Percentiles rank a stretch among this genome's conserved stretches.
Conservation (phyloP, 768 basidiomycete species). For the Peribolospora kevripleyi region DNA sequence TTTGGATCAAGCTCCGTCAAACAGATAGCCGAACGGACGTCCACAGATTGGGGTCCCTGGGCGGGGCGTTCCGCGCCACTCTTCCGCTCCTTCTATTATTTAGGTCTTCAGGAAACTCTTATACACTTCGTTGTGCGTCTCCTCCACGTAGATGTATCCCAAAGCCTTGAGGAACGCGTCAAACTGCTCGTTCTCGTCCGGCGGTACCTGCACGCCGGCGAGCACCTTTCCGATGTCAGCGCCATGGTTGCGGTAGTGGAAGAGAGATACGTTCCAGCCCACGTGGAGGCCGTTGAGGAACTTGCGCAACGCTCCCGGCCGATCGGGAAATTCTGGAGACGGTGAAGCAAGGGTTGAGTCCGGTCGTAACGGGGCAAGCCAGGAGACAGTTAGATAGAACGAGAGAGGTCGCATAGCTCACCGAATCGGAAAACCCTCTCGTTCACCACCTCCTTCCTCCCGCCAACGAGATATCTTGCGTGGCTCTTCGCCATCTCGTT, state of each 20-base stretch:
- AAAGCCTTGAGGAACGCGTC: conserved; percentile 48
- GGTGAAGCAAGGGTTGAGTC: conserved; percentile 15
- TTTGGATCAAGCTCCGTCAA: too few species aligned
- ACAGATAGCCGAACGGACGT: too few species aligned
- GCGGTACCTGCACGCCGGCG: conserved; percentile 77
- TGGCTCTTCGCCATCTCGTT: conserved; percentile 91
- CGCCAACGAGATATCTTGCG: conserved; percentile 81
- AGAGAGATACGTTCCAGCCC: conserved; percentile 85
- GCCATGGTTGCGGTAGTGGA: conserved; percentile 96
- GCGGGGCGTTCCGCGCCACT: too few species aligned
- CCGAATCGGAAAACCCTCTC: conserved; percentile 86
- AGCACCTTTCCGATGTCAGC: conserved; percentile 77
- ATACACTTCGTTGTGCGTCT: conserved; percentile 71
- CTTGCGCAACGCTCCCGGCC: conserved; percentile 69
- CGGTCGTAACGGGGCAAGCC: conserved; percentile 1
- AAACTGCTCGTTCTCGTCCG: conserved; percentile 39
- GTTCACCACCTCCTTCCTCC: conserved; percentile 44
- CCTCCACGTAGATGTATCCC: conserved; percentile 73
- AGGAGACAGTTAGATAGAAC: background rate
- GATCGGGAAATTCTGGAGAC: conserved; percentile 52
- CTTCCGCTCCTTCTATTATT: too few species aligned
- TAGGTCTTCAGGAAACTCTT: conserved; percentile 20
- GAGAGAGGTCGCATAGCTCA: conserved; percentile 20
- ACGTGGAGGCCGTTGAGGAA: conserved; percentile 61
- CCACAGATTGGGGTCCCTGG: too few species aligned